Base-by-base conservation (phyloP, 306 rosid genomes). In the Glycine latifolia region DNA sequence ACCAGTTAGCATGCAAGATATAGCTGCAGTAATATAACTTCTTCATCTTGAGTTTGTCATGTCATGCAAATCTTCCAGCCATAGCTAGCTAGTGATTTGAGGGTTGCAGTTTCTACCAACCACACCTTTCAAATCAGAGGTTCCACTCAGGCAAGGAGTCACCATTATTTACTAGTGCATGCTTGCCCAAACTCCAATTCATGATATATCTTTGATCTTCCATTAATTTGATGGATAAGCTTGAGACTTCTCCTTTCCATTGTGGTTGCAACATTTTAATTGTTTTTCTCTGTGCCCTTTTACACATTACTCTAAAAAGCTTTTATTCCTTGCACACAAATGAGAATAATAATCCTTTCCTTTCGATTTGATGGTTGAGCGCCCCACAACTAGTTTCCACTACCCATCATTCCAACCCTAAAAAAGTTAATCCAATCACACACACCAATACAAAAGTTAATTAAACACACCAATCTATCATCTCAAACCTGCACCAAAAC, bases 331-430 rank as follows among this genome's bases (percentile, higher is more conserved):
- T 71, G 60, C 73, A 60, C 60, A 47, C 66, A 70, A 53, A 48
- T 48, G 53, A 63, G 85, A 67, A 81, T 68, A 52, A 59, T 79
- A 83, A 80, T 48, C 71, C 46, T 59, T 87, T 70, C 50, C 53
- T 35, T 20, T 82, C 74, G 91, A 90, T 90, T 88, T 86, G 95
- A 91, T 87, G 93, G 89, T 91, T 85, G 71, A 65, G 88, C 80
- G 81, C 78, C 86, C 37, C 66, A 47, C 71, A 59, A 69, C 77
- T 69, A 17, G 67, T 76, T 81, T 17, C 48, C 60, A 73, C 48
- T 56, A 59, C 72, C 58, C 52, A 63, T 84, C 78, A 67, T 75
- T 83, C 82, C 79, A 79, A 74, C 74, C 81, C 77, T 73, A 79
- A 75, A 73, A 59, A 20, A 48, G 39, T 35, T 61, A 49, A 39